Conservation (phyloP, 2,329 filamentous ascomycete genomes). For the Phyllosticta citribraziliensis region DNA sequence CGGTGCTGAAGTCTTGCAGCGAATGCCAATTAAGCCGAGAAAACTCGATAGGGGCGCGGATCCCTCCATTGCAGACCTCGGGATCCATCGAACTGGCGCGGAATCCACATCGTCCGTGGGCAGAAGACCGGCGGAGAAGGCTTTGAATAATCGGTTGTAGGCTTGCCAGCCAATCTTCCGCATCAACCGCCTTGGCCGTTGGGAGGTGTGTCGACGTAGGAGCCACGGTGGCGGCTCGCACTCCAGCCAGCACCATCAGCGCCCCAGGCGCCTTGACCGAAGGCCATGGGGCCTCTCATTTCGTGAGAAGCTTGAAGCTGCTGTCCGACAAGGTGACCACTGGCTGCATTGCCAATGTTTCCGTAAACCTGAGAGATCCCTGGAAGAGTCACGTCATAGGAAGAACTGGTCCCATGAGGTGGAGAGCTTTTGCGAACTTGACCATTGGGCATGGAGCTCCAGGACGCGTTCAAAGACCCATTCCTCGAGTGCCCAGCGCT, state of each 20-base stretch:
- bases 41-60: background rate
- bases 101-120: background rate
- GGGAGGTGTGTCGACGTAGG: slow-evolving; percentile 21
- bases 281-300: slow-evolving; percentile 32
- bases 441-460: slow-evolving; percentile 17
- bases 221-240: slow-evolving; percentile 20
- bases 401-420: slow-evolving; percentile 9
- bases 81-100: background rate
- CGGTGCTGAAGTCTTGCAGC: background rate
- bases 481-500: slow-evolving; percentile 28
- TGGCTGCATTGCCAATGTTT: slow-evolving; percentile 13
- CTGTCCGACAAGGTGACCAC: slow-evolving; percentile 11
- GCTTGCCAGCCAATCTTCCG: background rate
- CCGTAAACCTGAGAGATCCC: background rate
- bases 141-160: background rate
- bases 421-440: slow-evolving; percentile 2
- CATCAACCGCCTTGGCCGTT: slow-evolving; percentile 31
- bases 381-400: slow-evolving; percentile 12
- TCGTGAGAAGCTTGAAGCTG: slow-evolving; percentile 16
- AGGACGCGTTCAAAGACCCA: slow-evolving; percentile 33
- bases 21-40: background rate
- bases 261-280: slow-evolving; percentile 30
- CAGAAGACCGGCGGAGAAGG: background rate
- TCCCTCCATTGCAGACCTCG: background rate
- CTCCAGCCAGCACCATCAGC: slow-evolving; percentile 28